Evolutionary conservation across 352 stramenopile genomes (phyloP), one percentile per base, ranked within the genome.

Genomic region (Pythium brachiatum): DNA sequence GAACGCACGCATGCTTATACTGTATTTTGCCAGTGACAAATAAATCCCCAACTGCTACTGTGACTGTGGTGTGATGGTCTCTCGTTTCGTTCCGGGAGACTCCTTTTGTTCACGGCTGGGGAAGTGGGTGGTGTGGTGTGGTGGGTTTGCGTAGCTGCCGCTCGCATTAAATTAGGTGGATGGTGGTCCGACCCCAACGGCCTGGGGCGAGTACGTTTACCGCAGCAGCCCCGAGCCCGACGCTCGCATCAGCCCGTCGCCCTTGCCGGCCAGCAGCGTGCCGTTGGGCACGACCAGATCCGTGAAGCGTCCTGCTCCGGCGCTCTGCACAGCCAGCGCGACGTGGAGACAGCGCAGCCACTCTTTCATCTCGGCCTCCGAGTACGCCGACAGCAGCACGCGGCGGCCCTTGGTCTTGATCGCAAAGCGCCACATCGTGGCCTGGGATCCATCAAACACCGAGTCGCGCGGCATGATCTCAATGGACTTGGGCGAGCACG

Each of bases 401-500:
- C 86, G 83, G 18, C 83, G 73, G 20, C 64, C 75, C 25, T 86
- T 86, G 43, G 66, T 69, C n/a, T 78, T 76, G 44, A 94, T 83
- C 1, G 80, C 81, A 41, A 94, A 89, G 36, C 86, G 78, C 86
- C 86, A 94, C 79, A 94, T 88, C 0, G 86, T 91, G 29, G 83
- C 80, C 26, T 84, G 70, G 1, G 73, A 72, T 50, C 86, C 81
- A 54, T 91, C 85, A 63, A 91, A 93, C 32, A 89, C 66, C 54
- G 83, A 92, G 64, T 94, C 83, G 26, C 72, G 73, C 0, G 86
- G 86, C 86, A 94, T 92, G 47, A 92, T 88, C 62, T 94, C 81
- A 50, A 94, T 83, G 46, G 76, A 80, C 64, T 89, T 87, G 48
- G 53, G 64, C 44, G 53, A 75, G 62, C 79, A 90, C 32, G 84